phyloP scores from a whole-genome alignment of 768 basidiomycete genomes.

The Omphalotus guepiniiformis region DNA sequence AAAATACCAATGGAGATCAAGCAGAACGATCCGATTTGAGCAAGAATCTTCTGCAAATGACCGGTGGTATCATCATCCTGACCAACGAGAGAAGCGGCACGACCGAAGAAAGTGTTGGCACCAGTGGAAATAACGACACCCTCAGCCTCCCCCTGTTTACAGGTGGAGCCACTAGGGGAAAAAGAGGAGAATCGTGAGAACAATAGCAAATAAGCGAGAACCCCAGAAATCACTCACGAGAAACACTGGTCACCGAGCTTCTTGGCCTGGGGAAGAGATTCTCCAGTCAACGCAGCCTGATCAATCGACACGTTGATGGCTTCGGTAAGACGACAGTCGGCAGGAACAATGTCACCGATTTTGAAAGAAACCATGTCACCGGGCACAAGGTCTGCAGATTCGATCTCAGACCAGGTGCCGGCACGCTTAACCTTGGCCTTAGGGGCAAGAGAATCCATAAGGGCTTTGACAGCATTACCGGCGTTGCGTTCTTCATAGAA shows the following conservation, averaged over 20 bases:
- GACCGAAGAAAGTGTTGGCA: slow-evolving; percentile 98
- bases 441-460: slow-evolving; percentile 98
- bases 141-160: slow-evolving; percentile 98
- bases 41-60: slow-evolving; percentile 98
- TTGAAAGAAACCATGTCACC: slow-evolving; percentile 98
- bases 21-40: slow-evolving; percentile 97
- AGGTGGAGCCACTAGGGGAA: slow-evolving; percentile 78
- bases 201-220: slow-evolving; percentile 5
- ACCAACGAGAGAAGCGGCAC: slow-evolving; percentile 95
- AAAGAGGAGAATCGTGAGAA: slow-evolving; percentile 6
- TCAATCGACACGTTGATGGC: slow-evolving; percentile 98
- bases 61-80: slow-evolving; percentile 97
- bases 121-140: slow-evolving; percentile 98
- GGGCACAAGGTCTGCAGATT: slow-evolving; percentile 85
- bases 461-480: slow-evolving; percentile 97
- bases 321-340: slow-evolving; percentile 95
- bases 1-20: slow-evolving; percentile 94
- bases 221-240: too few relatives aligned
- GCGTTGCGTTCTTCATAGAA: slow-evolving; percentile 98
- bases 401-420: slow-evolving; percentile 85
- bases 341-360: slow-evolving; percentile 97
- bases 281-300: slow-evolving; percentile 96
- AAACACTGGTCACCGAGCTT: slow-evolving; percentile 96
- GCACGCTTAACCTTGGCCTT: slow-evolving; percentile 93
- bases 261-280: slow-evolving; percentile 91